Conservation (phyloP, 805 yeast species). For the Hanseniaspora valbyensis region DNA sequence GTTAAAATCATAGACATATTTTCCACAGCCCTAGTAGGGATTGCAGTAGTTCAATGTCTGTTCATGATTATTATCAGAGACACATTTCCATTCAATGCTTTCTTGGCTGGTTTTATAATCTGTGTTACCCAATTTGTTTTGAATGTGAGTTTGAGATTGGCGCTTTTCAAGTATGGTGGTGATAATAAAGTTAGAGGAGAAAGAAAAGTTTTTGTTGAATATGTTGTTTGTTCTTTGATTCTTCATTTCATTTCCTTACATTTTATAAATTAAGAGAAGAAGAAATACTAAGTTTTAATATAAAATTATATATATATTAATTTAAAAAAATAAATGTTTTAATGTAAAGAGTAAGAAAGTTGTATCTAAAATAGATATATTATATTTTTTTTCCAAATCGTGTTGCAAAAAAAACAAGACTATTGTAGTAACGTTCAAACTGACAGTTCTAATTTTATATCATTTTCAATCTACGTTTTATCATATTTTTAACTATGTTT, state of each 20-base stretch:
- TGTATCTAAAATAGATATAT: no score
- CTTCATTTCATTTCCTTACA: constrained; percentile 83
- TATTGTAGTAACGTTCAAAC: no score
- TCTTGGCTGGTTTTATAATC: constrained; percentile 79
- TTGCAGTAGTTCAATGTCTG: constrained; percentile 68
- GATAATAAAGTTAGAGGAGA: constrained; percentile 22
- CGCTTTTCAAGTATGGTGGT: constrained; percentile 33
- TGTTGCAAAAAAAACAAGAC: no score
- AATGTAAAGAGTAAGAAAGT: no score
- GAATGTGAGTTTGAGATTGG: constrained; percentile 71
- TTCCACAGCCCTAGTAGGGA: constrained; percentile 56
- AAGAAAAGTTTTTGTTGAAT: constrained; percentile 76
- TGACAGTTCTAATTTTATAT: no score
- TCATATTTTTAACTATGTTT: no score
- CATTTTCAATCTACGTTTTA: no score
- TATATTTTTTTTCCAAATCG: no score
- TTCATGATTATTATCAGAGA: constrained; percentile 66
- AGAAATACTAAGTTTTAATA: neutral
- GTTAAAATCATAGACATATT: constrained; percentile 66
- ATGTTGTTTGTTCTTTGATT: constrained; percentile 70
- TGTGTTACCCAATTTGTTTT: constrained; percentile 95
- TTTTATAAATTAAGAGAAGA: constrained; percentile 57
- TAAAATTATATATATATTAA: no score
- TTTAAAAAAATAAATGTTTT: no score
- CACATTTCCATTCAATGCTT: constrained; percentile 93